Evolutionary conservation across 345 rosid genomes (phyloP).

Genomic region (Lenwebbia sp.): DNA sequence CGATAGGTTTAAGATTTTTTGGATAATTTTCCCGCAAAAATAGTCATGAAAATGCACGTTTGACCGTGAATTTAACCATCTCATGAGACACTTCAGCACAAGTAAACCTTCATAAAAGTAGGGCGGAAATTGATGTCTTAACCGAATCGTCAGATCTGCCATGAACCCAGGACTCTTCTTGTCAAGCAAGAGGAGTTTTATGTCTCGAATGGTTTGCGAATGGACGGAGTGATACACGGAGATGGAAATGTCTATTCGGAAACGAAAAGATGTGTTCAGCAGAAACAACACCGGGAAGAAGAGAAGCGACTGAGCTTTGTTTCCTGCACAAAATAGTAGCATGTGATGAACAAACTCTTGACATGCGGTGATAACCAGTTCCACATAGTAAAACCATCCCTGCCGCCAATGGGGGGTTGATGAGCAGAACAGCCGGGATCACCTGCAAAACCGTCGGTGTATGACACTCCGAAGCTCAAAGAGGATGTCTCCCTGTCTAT

Average conservation of each 20-base stretch:
- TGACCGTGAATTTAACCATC: neutral
- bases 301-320: neutral
- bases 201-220: neutral
- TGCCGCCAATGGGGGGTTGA: neutral
- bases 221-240: neutral
- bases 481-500: neutral
- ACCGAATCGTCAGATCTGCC: accelerated
- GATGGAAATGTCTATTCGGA: accelerated
- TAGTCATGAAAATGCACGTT: neutral
- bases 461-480: accelerated
- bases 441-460: accelerated
- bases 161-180: neutral
- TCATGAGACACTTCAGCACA: neutral
- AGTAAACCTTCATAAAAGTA: neutral
- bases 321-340: neutral
- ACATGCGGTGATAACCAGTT: neutral
- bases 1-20: too few relatives aligned
- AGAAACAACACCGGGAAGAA: neutral
- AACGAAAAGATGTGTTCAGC: neutral
- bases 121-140: neutral
- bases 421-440: neutral
- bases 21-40: neutral
- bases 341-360: neutral
- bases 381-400: neutral
- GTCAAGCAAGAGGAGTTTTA: neutral